Evolutionary conservation across 83 land plant species (phyloP), one percentile per base, ranked within the genome.

Genomic region (Thuja plicata): DNA sequence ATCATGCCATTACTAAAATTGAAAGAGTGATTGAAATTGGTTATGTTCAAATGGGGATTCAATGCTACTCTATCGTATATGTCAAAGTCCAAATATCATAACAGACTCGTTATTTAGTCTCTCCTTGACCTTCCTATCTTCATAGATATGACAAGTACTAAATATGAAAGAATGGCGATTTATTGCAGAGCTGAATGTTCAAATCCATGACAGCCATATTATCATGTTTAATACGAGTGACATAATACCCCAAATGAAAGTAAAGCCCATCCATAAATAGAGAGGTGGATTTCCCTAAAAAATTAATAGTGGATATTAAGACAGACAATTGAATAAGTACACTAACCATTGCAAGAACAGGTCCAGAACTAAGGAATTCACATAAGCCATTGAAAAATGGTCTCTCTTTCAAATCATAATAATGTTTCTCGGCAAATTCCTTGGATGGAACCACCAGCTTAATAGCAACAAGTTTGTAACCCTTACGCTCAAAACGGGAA

Each of bases 331-430:
- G 27, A 82, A 17, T 13, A 90, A 57, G 37, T 85, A 19, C 46
- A 89, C 93, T 88, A 57, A 95, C 99, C 99, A 98, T 98, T 48
- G 99, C 99, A 90, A 97, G 89, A 24, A 98, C 99, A 57, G 99
- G 99, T 45, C 99, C 99, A 84, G 99, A 98, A 93, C 99, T 96
- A 38, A 98, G 94, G 87, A 98, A 97, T 62, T 96, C 97, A 54
- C 99, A 97, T 19, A 98, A 91, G 45, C 99, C 99, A 91, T 93
- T 95, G 88, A 98, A 98, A 92, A 98, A 98, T 32, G 99, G 99
- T 50, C 97, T 95, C 55, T 92, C 96, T 78, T 94, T 96, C 50
- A 98, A 93, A 90, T 97, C 99, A 88, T 96, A 94, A 89, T 98
- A 98, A 90, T 98, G 99, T 88, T 95, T 92, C 92, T 93, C 88